A percentile compares a stretch with the other conserved stretches of the same genome.
These are phyloP conservation scores for Calonectria ilicicola DNA, from an alignment of 2,329 filamentous ascomycete genomes.

Conservation along the genomic window DNA sequence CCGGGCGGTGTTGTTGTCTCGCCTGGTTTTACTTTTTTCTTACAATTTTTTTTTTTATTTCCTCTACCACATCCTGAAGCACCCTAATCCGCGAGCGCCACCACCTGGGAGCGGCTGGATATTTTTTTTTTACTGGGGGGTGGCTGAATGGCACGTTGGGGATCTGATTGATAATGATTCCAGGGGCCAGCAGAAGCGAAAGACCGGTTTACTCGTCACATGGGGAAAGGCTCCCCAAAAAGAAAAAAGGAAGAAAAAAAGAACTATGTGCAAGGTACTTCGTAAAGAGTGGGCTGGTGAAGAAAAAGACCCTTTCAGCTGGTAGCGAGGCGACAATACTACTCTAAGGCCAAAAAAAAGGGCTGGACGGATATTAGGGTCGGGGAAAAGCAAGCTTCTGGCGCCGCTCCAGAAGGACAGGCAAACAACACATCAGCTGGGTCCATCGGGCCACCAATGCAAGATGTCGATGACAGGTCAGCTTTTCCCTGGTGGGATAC, in stretches of 20 bases:
- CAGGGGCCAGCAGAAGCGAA: neutral
- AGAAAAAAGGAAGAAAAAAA: slow-evolving; percentile 4
- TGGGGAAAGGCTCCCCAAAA: neutral
- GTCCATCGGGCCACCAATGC: slow-evolving; percentile 37
- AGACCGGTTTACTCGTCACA: neutral
- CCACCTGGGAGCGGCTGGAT: neutral
- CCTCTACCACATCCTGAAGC: neutral
- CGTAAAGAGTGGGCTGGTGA: neutral
- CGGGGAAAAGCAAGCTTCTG: slow-evolving; percentile 36
- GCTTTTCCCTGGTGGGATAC: neutral
- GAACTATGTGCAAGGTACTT: neutral
- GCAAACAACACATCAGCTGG: slow-evolving; percentile 7
- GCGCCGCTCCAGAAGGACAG: slow-evolving; percentile 30
- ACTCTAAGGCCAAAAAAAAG: neutral
- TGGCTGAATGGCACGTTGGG: neutral
- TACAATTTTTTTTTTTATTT: slow-evolving; percentile 16
- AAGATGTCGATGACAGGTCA: slow-evolving; percentile 43
- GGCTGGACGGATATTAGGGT: slow-evolving; percentile 15
- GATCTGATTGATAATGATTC: neutral
- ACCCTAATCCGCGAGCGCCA: neutral
- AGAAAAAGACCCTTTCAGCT: neutral
- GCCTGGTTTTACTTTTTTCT: neutral
- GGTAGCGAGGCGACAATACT: neutral
- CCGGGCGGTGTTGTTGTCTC: slow-evolving; percentile 26
- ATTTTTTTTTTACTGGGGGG: neutral